Conservation (phyloP, 176 grass and related monocot species). For the Elaeis guineensis region DNA sequence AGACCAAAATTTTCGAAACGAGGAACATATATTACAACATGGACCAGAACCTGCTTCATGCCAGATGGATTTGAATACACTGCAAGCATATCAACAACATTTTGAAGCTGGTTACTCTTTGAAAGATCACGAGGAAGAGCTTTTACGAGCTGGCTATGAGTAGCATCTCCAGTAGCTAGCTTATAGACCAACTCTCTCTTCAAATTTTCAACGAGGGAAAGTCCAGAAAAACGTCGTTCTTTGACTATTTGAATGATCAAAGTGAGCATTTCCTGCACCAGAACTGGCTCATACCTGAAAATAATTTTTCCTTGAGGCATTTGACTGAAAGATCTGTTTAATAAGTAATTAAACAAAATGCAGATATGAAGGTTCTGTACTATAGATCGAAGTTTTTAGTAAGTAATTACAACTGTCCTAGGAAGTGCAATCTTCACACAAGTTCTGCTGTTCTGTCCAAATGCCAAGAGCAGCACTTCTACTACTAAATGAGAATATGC, state of each 20-base stretch:
- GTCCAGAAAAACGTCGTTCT: slow-evolving; percentile 88
- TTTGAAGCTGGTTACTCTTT: slow-evolving; percentile 66
- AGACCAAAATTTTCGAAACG: background rate
- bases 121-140: slow-evolving; percentile 87
- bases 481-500: too few species aligned
- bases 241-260: slow-evolving; percentile 94
- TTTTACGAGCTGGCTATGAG: slow-evolving; percentile 88
- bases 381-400: too few species aligned
- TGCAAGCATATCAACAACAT: slow-evolving; percentile 74
- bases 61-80: slow-evolving; percentile 91
- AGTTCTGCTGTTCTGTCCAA: too few species aligned
- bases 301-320: background rate
- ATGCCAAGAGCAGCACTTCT: too few species aligned
- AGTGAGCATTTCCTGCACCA: slow-evolving; percentile 89
- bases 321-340: too few species aligned
- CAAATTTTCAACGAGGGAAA: slow-evolving; percentile 74
- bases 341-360: too few species aligned
- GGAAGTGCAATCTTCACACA: too few species aligned
- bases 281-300: slow-evolving; percentile 71
- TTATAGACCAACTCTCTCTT: slow-evolving; percentile 89
- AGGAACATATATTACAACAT: too few species aligned
- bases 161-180: slow-evolving; percentile 71
- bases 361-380: too few species aligned
- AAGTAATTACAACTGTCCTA: too few species aligned
- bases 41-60: slow-evolving; percentile 81